Conservation (phyloP, 805 yeast species). For the Danielia oregonensis region DNA sequence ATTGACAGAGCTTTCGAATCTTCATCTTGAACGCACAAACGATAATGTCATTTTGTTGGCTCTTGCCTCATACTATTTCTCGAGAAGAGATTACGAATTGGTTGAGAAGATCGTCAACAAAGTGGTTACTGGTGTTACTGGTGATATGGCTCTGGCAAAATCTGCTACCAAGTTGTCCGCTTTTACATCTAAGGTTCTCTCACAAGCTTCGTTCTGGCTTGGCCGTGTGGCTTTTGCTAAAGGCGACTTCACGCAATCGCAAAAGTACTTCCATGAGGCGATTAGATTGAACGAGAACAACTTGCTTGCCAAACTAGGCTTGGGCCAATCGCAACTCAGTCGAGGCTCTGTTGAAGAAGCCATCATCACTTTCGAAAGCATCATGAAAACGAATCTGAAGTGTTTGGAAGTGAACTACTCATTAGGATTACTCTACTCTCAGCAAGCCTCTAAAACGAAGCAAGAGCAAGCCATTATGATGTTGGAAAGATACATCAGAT, state of each 20-base stretch:
- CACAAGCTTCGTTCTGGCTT: conserved; percentile 63
- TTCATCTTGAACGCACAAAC: conserved; percentile 37
- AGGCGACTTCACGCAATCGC: conserved; percentile 65
- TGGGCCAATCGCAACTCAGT: conserved; percentile 78
- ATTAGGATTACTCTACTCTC: conserved; percentile 70
- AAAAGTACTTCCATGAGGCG: conserved; percentile 69
- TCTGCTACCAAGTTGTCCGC: conserved; percentile 20
- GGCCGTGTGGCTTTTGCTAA: conserved; percentile 70
- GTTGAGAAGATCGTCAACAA: conserved; percentile 56
- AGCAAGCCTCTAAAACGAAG: conserved; percentile 37
- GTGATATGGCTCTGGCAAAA: conserved; percentile 10
- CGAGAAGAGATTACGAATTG: conserved; percentile 55
- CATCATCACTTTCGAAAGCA: conserved; percentile 73
- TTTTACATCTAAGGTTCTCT: conserved; percentile 29
- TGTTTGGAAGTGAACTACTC: conserved; percentile 71
- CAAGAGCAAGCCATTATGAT: conserved; percentile 54
- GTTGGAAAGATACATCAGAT: conserved; percentile 66
- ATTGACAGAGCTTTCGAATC: conserved; percentile 42
- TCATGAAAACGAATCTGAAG: conserved; percentile 62
- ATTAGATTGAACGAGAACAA: conserved; percentile 61
- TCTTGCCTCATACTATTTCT: conserved; percentile 67
- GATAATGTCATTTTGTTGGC: conserved; percentile 64
- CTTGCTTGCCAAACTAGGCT: conserved; percentile 70
- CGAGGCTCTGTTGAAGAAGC: conserved; percentile 81
- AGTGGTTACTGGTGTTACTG: conserved; percentile 33